These are phyloP conservation scores for Rubia occidens DNA, from an alignment of 305 asterid genomes.

Conservation along the genomic window DNA sequence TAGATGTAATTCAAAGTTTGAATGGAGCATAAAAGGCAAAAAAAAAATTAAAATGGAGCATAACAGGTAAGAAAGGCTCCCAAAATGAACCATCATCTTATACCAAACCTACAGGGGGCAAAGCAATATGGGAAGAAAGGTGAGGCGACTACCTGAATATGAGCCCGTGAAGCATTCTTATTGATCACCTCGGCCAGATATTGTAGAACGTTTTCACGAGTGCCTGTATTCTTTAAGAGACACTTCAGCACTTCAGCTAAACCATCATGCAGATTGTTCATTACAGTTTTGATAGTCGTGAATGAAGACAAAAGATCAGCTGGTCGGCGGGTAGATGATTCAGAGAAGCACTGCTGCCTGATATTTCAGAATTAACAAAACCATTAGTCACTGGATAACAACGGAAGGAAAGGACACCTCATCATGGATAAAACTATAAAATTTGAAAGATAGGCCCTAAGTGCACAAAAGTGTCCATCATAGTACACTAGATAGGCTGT, in stretches of 20 bases:
- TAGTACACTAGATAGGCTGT: neutral
- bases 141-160: constrained; percentile 30
- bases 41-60: neutral
- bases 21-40: neutral
- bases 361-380: constrained; percentile 16
- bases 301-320: constrained; percentile 90
- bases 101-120: neutral
- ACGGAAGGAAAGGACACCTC: neutral
- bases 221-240: constrained; percentile 65
- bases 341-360: constrained; percentile 95
- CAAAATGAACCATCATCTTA: neutral
- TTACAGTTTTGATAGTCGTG: constrained; percentile 79
- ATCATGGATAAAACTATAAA: neutral
- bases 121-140: neutral
- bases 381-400: constrained; percentile 1
- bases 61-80: neutral
- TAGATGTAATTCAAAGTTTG: neutral
- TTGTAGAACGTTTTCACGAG: constrained; percentile 77
- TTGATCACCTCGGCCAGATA: constrained; percentile 85
- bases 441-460: neutral
- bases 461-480: neutral
- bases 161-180: constrained; percentile 82
- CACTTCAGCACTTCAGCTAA: constrained; percentile 66
- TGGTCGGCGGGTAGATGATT: constrained; percentile 73
- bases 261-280: constrained; percentile 77